phyloP scores from a whole-genome alignment of 768 basidiomycete species.

The Candolleomyces aberdarensis region DNA sequence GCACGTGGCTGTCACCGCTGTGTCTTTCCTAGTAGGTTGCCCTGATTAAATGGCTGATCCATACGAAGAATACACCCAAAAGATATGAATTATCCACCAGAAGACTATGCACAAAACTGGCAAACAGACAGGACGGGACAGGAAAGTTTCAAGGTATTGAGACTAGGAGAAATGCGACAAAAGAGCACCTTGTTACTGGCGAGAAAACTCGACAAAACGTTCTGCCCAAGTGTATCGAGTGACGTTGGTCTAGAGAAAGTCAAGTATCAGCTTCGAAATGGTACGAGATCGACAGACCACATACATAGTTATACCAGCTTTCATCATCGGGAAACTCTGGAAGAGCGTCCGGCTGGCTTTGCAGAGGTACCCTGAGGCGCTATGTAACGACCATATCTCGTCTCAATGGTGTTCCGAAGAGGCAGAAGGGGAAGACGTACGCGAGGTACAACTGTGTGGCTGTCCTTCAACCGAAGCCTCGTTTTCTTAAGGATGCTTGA shows the following conservation, averaged over 20 bases:
- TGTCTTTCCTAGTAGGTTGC: too few species aligned
- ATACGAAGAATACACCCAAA: too few species aligned
- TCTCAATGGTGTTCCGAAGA: background rate
- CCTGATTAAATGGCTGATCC: too few species aligned
- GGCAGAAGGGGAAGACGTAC: background rate
- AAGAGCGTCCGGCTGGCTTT: background rate
- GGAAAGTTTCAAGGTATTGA: too few species aligned
- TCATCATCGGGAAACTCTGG: background rate
- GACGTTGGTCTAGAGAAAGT: background rate
- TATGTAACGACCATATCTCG: constrained; percentile 4
- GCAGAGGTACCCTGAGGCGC: constrained; percentile 24
- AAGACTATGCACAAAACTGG: too few species aligned
- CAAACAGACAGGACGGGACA: too few species aligned
- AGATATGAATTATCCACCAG: too few species aligned
- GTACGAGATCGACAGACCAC: background rate
- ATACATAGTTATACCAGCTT: constrained; percentile 4
- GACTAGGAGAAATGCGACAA: too few species aligned
- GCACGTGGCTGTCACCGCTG: too few species aligned
- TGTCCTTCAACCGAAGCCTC: constrained; percentile 14
- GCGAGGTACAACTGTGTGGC: constrained; percentile 28
- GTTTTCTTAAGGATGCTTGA: constrained; percentile 15
- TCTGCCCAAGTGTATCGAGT: constrained; percentile 7
- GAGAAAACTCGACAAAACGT: constrained; percentile 11
- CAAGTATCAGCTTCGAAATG: background rate
- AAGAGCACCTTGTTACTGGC: background rate